Base-by-base conservation (phyloP, 345 rosid genomes). In the Citropsis articulata region DNA sequence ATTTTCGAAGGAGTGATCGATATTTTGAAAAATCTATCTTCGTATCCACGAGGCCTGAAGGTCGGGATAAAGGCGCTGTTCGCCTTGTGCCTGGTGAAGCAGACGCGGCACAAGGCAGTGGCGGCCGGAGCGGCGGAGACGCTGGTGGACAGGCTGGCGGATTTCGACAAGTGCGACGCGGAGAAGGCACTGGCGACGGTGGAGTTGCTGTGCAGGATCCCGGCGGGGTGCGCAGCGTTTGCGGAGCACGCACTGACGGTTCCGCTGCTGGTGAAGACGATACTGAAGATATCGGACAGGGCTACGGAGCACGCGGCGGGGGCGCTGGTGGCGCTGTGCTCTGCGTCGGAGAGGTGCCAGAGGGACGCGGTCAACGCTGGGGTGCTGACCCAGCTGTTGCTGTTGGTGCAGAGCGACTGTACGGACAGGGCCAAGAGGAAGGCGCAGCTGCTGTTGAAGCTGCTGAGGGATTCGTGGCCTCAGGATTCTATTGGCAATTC, bases 291-390 rank as follows among this genome's bases (percentile, higher is more conserved):
- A 21, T 96, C 99, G 8, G 97, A 89, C 60, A 81, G 98, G 50
- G 98, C 98, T 25, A 92, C 99, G 56, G 99, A 96, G 89, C 88
- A 94, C 73, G 97, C 98, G 24, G 97, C 95, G 25, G 99, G 99
- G 28, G 97, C 99, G 2, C 82, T 96, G 71, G 66, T 89, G 76
- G 85, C 97, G 21, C 83, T 96, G 35, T 91, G 97, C 55, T 86
- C 97, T 77, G 91, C 89, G 78, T 81, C 90, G 83, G 98, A 90
- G 77, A 72, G 69, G 78, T 83, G 94, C 81, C 93, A 88, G 79
- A 72, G 73, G 76, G 97, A 96, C 76, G 99, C 99, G 13, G 98
- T 90, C 72, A 72, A 81, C 79, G 98, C 92, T n/a, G 98, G 99
- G 8, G 79, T 96, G 71, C 68, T 96, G 90, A 91, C 92, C 60